Percentiles rank a stretch among this genome's conserved stretches.
These are phyloP conservation scores for Neoconidiobolus thromboides DNA, from an alignment of 371 early-diverging fungal species.

Conservation along the genomic window DNA sequence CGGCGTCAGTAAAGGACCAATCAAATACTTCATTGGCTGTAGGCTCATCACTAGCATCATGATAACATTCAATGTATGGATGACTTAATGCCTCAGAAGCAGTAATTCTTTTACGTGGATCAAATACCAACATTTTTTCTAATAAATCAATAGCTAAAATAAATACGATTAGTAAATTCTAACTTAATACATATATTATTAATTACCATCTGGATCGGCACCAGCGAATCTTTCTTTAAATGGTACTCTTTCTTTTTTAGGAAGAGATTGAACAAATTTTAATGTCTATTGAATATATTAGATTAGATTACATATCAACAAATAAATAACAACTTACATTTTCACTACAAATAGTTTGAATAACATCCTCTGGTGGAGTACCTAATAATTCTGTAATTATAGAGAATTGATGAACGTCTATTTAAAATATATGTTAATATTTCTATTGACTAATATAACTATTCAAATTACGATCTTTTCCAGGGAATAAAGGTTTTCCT, in stretches of 20 bases:
- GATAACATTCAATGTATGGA: constrained; percentile 82
- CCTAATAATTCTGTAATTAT: constrained; percentile 93
- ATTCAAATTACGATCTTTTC: constrained; percentile 47
- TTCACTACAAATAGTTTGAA: constrained; percentile 55
- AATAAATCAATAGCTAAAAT: constrained; percentile 65
- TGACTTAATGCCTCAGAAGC: constrained; percentile 84
- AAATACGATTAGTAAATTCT: neutral
- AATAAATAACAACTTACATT: constrained; percentile 20
- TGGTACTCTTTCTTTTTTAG: constrained; percentile 75
- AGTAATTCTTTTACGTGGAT: constrained; percentile 80
- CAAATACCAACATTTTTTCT: constrained; percentile 80
- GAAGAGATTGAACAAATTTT: constrained; percentile 79
- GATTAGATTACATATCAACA: neutral
- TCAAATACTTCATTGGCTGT: constrained; percentile 64
- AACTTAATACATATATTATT: neutral
- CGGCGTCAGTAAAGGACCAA: constrained; percentile 88
- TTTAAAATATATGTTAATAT: neutral
- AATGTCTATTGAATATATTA: constrained; percentile 29
- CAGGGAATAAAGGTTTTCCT: constrained; percentile 76
- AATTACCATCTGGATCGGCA: constrained; percentile 44
- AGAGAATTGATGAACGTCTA: constrained; percentile 89
- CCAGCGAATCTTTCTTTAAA: constrained; percentile 59
- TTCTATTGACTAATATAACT: constrained; percentile 19
- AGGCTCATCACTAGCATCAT: constrained; percentile 87
- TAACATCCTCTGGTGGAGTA: constrained; percentile 84